phyloP scores from a whole-genome alignment of 2,329 filamentous ascomycete genomes.

The Pseudogymnoascus sp. region DNA sequence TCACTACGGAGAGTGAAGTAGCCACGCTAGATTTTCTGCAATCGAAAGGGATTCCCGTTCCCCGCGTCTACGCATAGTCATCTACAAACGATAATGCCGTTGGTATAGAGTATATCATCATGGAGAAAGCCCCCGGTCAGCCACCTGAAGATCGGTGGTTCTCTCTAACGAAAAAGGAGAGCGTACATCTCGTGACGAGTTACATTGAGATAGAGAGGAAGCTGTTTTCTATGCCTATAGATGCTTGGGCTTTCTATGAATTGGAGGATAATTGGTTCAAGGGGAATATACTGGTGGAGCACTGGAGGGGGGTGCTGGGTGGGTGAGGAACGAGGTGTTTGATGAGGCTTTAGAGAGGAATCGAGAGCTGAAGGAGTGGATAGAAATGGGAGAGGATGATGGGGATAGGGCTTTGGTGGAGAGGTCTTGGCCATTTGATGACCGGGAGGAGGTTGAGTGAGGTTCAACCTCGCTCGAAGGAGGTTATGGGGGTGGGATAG shows the following conservation, averaged over 20 bases:
- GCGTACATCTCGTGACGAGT: conserved; percentile 10
- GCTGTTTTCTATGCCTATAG: conserved; percentile 11
- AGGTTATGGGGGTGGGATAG: not conserved
- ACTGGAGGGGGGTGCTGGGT: conserved; percentile 21
- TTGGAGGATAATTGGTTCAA: not conserved
- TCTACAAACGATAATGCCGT: conserved; percentile 28
- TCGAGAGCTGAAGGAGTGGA: not conserved
- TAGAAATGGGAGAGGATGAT: not conserved
- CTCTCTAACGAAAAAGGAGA: conserved; percentile 10
- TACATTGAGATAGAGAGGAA: conserved; percentile 9
- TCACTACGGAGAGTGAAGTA: conserved; percentile 15
- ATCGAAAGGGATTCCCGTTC: conserved; percentile 34
- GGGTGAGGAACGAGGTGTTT: conserved; percentile 22
- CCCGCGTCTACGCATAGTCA: conserved; percentile 35
- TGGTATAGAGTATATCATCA: conserved; percentile 32
- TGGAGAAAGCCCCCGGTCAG: conserved; percentile 30
- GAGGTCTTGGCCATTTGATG: not conserved
- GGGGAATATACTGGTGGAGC: conserved; percentile 16
- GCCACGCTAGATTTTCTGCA: conserved; percentile 15
- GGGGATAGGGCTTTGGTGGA: not conserved
- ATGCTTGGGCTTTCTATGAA: conserved; percentile 14
- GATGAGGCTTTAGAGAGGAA: conserved; percentile 16
- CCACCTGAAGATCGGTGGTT: conserved; percentile 23
- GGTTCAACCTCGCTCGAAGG: not conserved
- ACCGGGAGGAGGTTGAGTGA: not conserved